A percentile compares a stretch with the other conserved stretches of the same genome.
Evolutionary conservation across 2,329 filamentous ascomycete species (phyloP).

Genomic region (Calycina herbarum): DNA sequence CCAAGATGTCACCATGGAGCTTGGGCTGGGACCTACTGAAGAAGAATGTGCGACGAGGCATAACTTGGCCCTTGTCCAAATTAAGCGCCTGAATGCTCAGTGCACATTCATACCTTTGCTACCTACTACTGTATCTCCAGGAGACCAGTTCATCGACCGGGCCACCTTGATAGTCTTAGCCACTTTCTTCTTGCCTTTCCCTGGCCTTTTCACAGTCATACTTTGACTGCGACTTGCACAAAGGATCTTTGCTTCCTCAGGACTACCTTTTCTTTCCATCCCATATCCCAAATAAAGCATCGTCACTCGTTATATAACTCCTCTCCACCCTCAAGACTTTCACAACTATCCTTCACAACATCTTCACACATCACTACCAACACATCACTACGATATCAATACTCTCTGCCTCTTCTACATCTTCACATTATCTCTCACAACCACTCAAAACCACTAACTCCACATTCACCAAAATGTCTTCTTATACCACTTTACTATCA

Average conservation of each 20-base stretch:
- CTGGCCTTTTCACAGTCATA: background rate
- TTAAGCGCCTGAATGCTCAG: conserved; percentile 1
- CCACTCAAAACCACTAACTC: background rate
- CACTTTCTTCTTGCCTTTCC: conserved; percentile 4
- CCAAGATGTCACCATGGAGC: background rate
- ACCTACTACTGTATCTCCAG: background rate
- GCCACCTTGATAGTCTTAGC: conserved; percentile 3
- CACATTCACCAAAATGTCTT: conserved; percentile 3
- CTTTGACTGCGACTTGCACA: conserved; percentile 6
- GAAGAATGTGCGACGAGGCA: background rate
- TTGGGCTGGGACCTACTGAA: background rate
- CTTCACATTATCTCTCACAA: background rate
- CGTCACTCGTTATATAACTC: background rate
- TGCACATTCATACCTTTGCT: background rate
- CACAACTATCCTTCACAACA: background rate
- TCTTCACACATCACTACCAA: background rate
- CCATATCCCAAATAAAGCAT: background rate
- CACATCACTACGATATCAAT: background rate
- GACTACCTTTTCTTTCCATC: background rate
- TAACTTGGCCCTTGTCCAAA: conserved; percentile 1
- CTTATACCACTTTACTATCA: background rate
- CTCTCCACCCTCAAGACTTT: background rate
- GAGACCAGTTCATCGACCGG: background rate
- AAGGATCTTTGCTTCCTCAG: conserved; percentile 2
- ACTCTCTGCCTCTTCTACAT: background rate